A percentile compares a stretch with the other conserved stretches of the same genome.
phyloP scores from a whole-genome alignment of 2,329 filamentous ascomycete species.

The Paecilomyces sp. region DNA sequence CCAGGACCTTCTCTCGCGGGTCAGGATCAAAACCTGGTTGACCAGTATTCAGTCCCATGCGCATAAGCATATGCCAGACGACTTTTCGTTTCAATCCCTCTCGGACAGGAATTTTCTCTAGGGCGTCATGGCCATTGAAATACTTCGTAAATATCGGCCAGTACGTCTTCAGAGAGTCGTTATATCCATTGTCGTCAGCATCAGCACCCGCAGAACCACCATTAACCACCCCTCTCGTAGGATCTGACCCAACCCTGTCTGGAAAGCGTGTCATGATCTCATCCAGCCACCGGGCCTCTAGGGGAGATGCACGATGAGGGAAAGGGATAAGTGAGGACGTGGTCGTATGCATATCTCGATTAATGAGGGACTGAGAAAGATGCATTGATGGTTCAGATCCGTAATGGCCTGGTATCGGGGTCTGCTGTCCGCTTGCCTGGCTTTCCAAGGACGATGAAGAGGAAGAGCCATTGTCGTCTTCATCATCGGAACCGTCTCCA shows the following conservation, averaged over 20 bases:
- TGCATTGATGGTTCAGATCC: constrained; percentile 19
- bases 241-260: constrained; percentile 10
- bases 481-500: constrained; percentile 6
- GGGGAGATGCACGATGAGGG: constrained; percentile 68
- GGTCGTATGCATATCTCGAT: constrained; percentile 23
- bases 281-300: constrained; percentile 65
- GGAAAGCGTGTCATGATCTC: constrained; percentile 36
- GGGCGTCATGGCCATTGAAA: constrained; percentile 74
- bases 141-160: constrained; percentile 76
- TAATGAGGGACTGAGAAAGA: constrained; percentile 25
- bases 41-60: constrained; percentile 58
- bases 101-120: constrained; percentile 79
- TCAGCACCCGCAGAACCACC: constrained; percentile 14
- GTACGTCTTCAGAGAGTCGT: constrained; percentile 45
- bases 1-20: constrained; percentile 37
- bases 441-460: constrained; percentile 32
- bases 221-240: constrained; percentile 2
- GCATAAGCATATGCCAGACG: constrained; percentile 47
- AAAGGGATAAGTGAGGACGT: constrained; percentile 65
- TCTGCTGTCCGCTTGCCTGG: constrained; percentile 30
- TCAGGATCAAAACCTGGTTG: constrained; percentile 21
- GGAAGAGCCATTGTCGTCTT: constrained; percentile 21
- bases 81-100: constrained; percentile 79
- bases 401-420: constrained; percentile 24
- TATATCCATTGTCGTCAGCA: constrained; percentile 16